These are phyloP conservation scores for Streptanthus diversifolius DNA, from an alignment of 345 rosid genomes.

Conservation along the genomic window DNA sequence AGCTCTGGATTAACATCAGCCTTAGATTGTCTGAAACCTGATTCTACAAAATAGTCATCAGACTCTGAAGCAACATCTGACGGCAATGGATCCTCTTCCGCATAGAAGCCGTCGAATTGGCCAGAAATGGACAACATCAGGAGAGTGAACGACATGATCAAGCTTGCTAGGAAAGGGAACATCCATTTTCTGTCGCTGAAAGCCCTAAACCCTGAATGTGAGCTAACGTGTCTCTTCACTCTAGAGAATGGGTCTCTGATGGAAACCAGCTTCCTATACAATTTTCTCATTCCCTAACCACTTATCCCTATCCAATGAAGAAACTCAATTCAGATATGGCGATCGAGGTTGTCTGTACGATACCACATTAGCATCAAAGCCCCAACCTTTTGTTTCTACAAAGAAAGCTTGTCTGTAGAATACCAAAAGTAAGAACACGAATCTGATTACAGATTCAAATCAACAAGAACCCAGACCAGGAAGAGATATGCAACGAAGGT, in stretches of 20 bases:
- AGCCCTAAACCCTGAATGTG: constrained; percentile 51
- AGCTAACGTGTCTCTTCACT: constrained; percentile 58
- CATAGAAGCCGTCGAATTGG: constrained; percentile 33
- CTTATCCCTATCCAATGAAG: constrained; percentile 8
- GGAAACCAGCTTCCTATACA: constrained; percentile 42
- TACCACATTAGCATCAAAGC: neutral
- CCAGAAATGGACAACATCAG: constrained; percentile 45
- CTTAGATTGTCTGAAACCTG: constrained; percentile 41
- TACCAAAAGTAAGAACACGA: neutral
- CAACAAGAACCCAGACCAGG: neutral
- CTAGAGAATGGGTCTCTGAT: constrained; percentile 37
- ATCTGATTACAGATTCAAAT: neutral
- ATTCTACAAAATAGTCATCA: constrained; percentile 66
- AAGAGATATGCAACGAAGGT: constrained; percentile 6
- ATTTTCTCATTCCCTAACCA: constrained; percentile 40
- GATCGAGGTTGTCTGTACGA: neutral
- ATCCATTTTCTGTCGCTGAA: constrained; percentile 79
- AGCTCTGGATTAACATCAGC: constrained; percentile 34
- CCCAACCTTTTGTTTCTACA: neutral
- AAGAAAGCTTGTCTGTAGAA: neutral
- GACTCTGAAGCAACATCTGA: constrained; percentile 51
- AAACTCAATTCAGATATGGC: neutral
- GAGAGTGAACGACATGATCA: constrained; percentile 59
- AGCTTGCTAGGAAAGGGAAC: constrained; percentile 69
- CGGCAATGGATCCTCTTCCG: constrained; percentile 43